Evolutionary conservation across 2,329 filamentous ascomycete species (phyloP).

Genomic region (Eurotiales sp.): DNA sequence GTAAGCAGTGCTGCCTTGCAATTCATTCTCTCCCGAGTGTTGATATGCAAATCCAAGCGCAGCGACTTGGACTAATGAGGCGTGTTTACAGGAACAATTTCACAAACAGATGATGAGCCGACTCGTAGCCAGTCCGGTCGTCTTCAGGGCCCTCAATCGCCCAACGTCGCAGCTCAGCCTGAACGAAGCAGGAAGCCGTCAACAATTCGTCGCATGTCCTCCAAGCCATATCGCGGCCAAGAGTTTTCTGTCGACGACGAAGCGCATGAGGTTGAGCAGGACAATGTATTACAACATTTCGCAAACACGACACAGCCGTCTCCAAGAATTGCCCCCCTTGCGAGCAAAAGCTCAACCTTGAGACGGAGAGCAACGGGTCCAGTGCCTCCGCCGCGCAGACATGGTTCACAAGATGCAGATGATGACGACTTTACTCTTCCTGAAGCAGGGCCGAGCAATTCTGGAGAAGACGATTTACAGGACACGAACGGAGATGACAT

Average conservation of each 20-base stretch:
- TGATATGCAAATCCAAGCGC: not conserved
- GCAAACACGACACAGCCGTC: constrained; percentile 28
- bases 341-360: constrained; percentile 37
- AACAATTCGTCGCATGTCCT: constrained; percentile 70
- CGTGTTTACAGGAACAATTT: constrained; percentile 8
- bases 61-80: not conserved
- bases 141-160: constrained; percentile 40
- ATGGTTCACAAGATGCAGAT: constrained; percentile 35
- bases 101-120: constrained; percentile 8
- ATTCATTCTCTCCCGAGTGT: not conserved
- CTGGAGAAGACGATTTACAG: constrained; percentile 20
- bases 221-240: constrained; percentile 75
- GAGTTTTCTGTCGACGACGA: constrained; percentile 92
- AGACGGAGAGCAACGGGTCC: constrained; percentile 35
- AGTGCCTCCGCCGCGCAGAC: constrained; percentile 30
- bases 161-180: constrained; percentile 34
- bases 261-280: constrained; percentile 71
- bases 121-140: constrained; percentile 3
- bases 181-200: constrained; percentile 65
- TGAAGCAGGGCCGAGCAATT: constrained; percentile 24
- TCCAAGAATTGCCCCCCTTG: constrained; percentile 31
- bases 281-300: constrained; percentile 45
- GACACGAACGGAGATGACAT: constrained; percentile 20
- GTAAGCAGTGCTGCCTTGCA: constrained; percentile 4
- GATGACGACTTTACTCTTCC: constrained; percentile 37